These are phyloP conservation scores for Scheffersomyces lignicola DNA, from an alignment of 1,139 yeast species.

Conservation along the genomic window DNA sequence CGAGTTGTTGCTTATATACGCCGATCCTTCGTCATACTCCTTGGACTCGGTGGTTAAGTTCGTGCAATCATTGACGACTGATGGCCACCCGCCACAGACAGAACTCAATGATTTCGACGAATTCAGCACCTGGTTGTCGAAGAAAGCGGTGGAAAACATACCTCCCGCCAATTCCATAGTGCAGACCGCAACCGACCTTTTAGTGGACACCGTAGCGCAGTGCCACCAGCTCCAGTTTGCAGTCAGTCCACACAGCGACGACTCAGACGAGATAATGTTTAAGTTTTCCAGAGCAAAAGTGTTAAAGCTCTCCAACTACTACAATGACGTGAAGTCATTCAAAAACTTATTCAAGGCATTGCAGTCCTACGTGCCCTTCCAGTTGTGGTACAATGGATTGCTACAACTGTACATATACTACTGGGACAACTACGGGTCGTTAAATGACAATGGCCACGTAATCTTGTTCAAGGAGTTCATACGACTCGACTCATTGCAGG, in stretches of 20 bases:
- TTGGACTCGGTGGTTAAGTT: slow-evolving; percentile 9
- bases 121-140: slow-evolving; percentile 18
- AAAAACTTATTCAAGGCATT: slow-evolving; percentile 17
- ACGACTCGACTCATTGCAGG: slow-evolving; percentile 11
- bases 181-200: slow-evolving; percentile 19
- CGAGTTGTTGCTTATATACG: slow-evolving; percentile 14
- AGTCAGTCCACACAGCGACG: not conserved
- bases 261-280: slow-evolving; percentile 13
- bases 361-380: slow-evolving; percentile 18
- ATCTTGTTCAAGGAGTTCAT: slow-evolving; percentile 17
- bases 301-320: slow-evolving; percentile 21
- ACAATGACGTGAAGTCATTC: slow-evolving; percentile 16
- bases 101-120: slow-evolving; percentile 24
- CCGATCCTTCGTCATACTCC: slow-evolving; percentile 14
- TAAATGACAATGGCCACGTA: slow-evolving; percentile 10
- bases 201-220: slow-evolving; percentile 10
- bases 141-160: slow-evolving; percentile 7
- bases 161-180: slow-evolving; percentile 5
- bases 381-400: slow-evolving; percentile 29
- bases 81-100: slow-evolving; percentile 7
- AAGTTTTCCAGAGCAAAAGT: slow-evolving; percentile 26
- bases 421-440: slow-evolving; percentile 26
- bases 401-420: slow-evolving; percentile 32
- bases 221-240: slow-evolving; percentile 8
- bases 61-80: slow-evolving; percentile 11